phyloP scores from a whole-genome alignment of 192 early-diverging fungal genomes.

The Podila clonocystis region DNA sequence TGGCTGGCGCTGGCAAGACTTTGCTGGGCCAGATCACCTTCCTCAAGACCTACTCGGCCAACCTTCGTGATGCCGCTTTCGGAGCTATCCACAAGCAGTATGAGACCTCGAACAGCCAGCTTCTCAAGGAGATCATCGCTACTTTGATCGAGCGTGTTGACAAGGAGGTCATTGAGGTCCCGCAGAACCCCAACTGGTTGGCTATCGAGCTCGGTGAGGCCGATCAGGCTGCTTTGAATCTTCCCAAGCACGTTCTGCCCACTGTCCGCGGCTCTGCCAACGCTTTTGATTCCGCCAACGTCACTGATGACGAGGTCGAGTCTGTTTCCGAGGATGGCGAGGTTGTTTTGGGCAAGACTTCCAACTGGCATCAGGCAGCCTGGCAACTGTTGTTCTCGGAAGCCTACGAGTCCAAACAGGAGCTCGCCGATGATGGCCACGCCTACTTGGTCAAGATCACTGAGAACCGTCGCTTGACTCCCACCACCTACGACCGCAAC shows the following conservation, averaged over 20 bases:
- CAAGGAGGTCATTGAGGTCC: constrained; percentile 50
- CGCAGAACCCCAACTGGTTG: constrained; percentile 49
- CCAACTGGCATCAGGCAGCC: constrained; percentile 66
- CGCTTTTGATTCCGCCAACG: constrained; percentile 34
- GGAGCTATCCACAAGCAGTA: constrained; percentile 30
- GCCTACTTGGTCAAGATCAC: constrained; percentile 72
- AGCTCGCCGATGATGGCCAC: constrained; percentile 72
- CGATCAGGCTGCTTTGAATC: constrained; percentile 31
- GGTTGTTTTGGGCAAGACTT: constrained; percentile 43
- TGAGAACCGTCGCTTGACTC: constrained; percentile 88
- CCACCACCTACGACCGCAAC: constrained; percentile 90
- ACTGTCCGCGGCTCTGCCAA: constrained; percentile 37
- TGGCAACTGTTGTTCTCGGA: constrained; percentile 79
- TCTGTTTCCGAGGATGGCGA: constrained; percentile 52
- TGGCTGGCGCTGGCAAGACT: constrained; percentile 63
- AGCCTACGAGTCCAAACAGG: constrained; percentile 61
- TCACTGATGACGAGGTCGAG: constrained; percentile 11
- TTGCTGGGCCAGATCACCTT: constrained; percentile 61
- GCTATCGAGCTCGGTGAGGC: constrained; percentile 49
- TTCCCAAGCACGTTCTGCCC: constrained; percentile 50
- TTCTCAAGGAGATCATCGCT: constrained; percentile 35
- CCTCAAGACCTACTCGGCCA: constrained; percentile 34
- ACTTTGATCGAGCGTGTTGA: constrained; percentile 45
- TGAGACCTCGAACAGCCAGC: constrained; percentile 36
- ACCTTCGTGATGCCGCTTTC: constrained; percentile 39